These are phyloP conservation scores for Trypanosoma platydactyli DNA, from an alignment of 208 protist genomes.

Conservation along the genomic window DNA sequence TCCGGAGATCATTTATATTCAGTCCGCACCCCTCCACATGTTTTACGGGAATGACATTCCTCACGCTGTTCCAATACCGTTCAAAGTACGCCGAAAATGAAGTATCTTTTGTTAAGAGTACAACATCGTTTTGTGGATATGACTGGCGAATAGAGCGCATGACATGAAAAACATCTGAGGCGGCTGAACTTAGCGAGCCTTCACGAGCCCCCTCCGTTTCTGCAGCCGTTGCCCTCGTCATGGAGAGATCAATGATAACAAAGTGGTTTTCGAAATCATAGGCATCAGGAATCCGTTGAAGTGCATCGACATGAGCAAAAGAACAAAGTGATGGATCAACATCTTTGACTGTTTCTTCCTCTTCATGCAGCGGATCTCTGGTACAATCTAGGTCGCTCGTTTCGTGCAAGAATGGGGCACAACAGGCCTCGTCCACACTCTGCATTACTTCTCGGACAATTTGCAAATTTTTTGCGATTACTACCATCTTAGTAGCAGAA, in stretches of 20 bases:
- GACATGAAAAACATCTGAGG: constrained; percentile 68
- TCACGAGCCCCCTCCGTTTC: constrained; percentile 64
- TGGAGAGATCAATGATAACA: constrained; percentile 73
- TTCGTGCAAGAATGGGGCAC: constrained; percentile 35
- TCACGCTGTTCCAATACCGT: constrained; percentile 44
- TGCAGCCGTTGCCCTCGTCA: constrained; percentile 56
- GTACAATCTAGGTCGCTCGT: not conserved
- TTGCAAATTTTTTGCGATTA: constrained; percentile 65
- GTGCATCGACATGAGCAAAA: not conserved
- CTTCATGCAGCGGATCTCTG: not conserved
- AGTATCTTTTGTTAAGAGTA: constrained; percentile 72
- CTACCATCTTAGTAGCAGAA: constrained; percentile 59
- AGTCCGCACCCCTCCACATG: constrained; percentile 74
- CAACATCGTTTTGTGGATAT: constrained; percentile 70
- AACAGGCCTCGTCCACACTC: constrained; percentile 44
- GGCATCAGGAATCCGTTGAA: constrained; percentile 56
- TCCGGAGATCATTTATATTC: constrained; percentile 64
- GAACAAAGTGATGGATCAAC: too few species aligned
- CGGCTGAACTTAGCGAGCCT: constrained; percentile 50
- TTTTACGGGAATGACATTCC: constrained; percentile 44
- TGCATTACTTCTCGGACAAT: constrained; percentile 43
- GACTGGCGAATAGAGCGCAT: constrained; percentile 58
- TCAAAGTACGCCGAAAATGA: constrained; percentile 77
- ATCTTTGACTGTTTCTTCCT: not conserved
- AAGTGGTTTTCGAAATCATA: constrained; percentile 78